A percentile compares a stretch with the other conserved stretches of the same genome.
These are phyloP conservation scores for Sicyos baderoa DNA, from an alignment of 306 rosid species.

Conservation along the genomic window DNA sequence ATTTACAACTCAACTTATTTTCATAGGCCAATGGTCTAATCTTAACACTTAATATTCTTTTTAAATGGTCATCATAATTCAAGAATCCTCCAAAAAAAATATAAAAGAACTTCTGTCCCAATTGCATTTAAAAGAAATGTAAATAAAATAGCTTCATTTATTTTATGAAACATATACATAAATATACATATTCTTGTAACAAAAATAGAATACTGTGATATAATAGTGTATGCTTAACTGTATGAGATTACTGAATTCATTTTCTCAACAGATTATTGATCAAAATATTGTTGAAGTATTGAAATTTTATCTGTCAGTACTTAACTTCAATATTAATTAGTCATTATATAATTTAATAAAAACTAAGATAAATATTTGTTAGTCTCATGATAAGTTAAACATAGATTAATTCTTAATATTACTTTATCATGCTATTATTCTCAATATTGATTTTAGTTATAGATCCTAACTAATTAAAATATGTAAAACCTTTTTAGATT, in stretches of 20 bases:
- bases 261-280: no score
- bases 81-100: slow-evolving; percentile 12
- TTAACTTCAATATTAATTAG: not conserved
- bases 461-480: not conserved
- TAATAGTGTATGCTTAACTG: not conserved
- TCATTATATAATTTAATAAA: not conserved
- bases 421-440: not conserved
- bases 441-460: no score
- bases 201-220: not conserved
- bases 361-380: no score
- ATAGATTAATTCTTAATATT: not conserved
- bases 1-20: slow-evolving; percentile 11
- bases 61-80: slow-evolving; percentile 14
- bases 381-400: not conserved
- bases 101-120: not conserved
- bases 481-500: no score
- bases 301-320: no score
- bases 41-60: slow-evolving; percentile 12
- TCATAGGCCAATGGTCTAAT: slow-evolving; percentile 17
- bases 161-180: not conserved
- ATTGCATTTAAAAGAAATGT: not conserved
- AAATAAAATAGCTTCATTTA: not conserved
- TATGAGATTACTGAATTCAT: not conserved
- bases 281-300: not conserved
- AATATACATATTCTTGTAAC: not conserved